Evolutionary conservation across 2,329 filamentous ascomycete genomes (phyloP).

Genomic region (Penicillium occitanis): DNA sequence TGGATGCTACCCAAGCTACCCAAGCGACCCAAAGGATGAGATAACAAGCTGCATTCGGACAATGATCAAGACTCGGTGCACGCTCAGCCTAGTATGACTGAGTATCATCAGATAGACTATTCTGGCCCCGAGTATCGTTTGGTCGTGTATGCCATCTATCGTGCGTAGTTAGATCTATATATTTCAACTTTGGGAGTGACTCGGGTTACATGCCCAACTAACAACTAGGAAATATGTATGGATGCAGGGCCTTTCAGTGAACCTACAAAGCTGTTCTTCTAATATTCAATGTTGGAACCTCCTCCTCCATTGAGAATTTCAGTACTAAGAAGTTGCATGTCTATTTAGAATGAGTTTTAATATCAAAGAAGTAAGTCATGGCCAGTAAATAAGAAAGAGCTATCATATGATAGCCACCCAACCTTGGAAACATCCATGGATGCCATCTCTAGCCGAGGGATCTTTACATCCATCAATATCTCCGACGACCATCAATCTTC

Average conservation of each 20-base stretch:
- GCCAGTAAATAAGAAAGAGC: background rate
- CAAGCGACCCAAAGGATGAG: background rate
- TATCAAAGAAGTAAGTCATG: background rate
- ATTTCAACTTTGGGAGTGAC: background rate
- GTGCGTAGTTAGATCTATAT: background rate
- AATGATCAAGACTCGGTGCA: conserved; percentile 4
- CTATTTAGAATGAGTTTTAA: background rate
- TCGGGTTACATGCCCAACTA: background rate
- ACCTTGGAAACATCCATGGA: background rate
- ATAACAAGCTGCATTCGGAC: conserved; percentile 15
- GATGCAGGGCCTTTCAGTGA: background rate
- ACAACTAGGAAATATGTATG: background rate
- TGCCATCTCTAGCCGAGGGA: conserved; percentile 1
- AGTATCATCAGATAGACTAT: background rate
- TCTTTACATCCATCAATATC: background rate
- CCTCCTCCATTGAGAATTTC: background rate
- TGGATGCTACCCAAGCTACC: conserved; percentile 9
- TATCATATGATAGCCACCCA: background rate
- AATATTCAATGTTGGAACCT: background rate
- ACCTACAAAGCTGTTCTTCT: background rate
- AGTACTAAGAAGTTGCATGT: background rate
- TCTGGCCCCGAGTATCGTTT: background rate
- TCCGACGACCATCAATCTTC: background rate
- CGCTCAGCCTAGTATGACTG: conserved; percentile 5
- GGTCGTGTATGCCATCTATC: background rate